Evolutionary conservation across 331 rosid species (phyloP).

Genomic region (Malus hybrid): DNA sequence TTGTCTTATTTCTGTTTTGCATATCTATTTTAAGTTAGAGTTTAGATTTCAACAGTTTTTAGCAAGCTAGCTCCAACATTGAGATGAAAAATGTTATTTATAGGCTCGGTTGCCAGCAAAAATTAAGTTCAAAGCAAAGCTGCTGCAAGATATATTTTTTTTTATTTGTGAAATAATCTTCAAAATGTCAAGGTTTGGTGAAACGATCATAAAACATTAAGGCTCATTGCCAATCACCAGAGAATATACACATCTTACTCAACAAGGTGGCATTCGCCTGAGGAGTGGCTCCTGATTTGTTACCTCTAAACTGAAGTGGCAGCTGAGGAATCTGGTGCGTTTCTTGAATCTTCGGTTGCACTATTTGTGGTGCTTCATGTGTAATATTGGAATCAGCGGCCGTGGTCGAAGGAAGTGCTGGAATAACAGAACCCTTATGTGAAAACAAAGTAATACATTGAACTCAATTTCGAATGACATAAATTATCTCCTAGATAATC

Average conservation of each 20-base stretch:
- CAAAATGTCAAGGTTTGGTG: not conserved
- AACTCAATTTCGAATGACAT: not conserved
- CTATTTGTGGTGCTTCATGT: not conserved
- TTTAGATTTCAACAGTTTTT: not conserved
- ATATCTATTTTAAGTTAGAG: not conserved
- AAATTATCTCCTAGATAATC: too few relatives aligned
- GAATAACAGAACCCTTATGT: constrained; percentile 1
- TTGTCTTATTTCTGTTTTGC: not conserved
- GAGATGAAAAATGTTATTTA: not conserved
- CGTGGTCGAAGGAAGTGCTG: constrained; percentile 22
- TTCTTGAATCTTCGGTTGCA: constrained; percentile 22
- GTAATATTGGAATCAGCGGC: not conserved
- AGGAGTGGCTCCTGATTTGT: constrained; percentile 1
- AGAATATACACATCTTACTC: not conserved
- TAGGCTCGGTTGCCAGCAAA: not conserved
- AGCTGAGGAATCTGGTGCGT: constrained; percentile 18
- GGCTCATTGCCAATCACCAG: not conserved
- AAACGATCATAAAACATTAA: not conserved
- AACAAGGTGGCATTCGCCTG: constrained; percentile 10
- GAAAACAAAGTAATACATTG: not conserved
- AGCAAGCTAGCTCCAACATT: not conserved
- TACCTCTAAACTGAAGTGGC: not conserved
- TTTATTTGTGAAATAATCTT: not conserved
- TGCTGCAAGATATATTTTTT: not conserved
- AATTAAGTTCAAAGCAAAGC: not conserved